A percentile compares a stretch with the other conserved stretches of the same genome.
Evolutionary conservation across 192 early-diverging fungal genomes (phyloP).

Genomic region (Pilaira anomala): DNA sequence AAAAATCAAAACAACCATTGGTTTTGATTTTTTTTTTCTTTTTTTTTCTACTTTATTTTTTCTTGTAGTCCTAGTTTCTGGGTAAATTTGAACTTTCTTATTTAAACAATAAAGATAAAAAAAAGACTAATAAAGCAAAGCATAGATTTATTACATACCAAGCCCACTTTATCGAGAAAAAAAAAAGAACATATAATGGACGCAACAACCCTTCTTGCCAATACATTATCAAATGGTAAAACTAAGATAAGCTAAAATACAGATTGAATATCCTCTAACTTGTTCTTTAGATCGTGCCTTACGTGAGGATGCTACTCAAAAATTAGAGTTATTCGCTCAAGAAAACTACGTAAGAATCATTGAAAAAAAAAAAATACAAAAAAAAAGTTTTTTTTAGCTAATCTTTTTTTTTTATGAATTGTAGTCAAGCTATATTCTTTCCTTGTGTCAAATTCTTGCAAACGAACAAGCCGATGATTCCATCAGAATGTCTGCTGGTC

Average conservation of each 20-base stretch:
- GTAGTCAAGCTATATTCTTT: conserved; percentile 64
- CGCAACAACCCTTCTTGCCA: conserved; percentile 71
- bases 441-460: conserved; percentile 78
- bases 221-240: conserved; percentile 75
- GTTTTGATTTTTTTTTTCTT: no score
- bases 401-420: conserved; percentile 3
- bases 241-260: background rate
- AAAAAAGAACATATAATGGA: conserved; percentile 39
- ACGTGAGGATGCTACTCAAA: conserved; percentile 78
- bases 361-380: background rate
- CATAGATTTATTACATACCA: no score
- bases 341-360: conserved; percentile 80
- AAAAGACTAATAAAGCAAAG: no score
- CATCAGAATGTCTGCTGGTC: conserved; percentile 80
- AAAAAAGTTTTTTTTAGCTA: conserved; percentile 3
- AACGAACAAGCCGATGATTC: conserved; percentile 63
- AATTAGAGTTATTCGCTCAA: conserved; percentile 68
- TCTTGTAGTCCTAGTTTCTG: no score
- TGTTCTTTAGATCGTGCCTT: conserved; percentile 57
- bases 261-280: background rate
- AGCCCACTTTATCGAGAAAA: background rate
- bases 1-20: no score
- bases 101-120: no score
- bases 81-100: no score
- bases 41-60: no score